Evolutionary conservation across 2,329 filamentous ascomycete genomes (phyloP).

Genomic region (Apiospora malaysiana): DNA sequence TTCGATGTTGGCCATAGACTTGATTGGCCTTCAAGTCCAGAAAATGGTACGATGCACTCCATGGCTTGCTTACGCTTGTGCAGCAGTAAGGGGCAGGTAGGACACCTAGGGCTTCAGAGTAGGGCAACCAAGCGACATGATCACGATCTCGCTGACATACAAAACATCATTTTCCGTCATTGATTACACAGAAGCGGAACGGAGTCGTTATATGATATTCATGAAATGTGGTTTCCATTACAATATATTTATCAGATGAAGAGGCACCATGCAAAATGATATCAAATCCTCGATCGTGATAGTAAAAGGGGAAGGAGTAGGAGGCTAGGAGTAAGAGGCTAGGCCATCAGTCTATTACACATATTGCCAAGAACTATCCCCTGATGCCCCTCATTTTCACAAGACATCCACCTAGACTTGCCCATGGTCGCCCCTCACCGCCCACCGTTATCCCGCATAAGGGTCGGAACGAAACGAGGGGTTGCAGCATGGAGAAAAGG

Average conservation of each 20-base stretch:
- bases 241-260: background rate
- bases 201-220: background rate
- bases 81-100: background rate
- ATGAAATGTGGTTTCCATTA: slow-evolving; percentile 5
- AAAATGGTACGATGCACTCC: background rate
- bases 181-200: background rate
- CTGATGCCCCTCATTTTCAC: slow-evolving; percentile 9
- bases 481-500: slow-evolving; percentile 8
- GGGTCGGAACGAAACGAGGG: background rate
- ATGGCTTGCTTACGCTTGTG: background rate
- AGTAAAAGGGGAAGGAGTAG: background rate
- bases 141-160: background rate
- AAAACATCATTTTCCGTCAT: background rate
- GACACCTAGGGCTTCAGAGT: background rate
- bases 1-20: background rate
- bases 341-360: background rate
- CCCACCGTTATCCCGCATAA: slow-evolving; percentile 10
- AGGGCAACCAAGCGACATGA: background rate
- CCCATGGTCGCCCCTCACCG: background rate
- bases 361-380: background rate
- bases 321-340: no score
- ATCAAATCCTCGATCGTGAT: background rate
- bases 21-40: background rate
- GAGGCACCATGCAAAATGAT: background rate
- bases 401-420: background rate